These are phyloP conservation scores for Macrocystidia cucumis DNA, from an alignment of 1,284 basidiomycete genomes.

Conservation along the genomic window DNA sequence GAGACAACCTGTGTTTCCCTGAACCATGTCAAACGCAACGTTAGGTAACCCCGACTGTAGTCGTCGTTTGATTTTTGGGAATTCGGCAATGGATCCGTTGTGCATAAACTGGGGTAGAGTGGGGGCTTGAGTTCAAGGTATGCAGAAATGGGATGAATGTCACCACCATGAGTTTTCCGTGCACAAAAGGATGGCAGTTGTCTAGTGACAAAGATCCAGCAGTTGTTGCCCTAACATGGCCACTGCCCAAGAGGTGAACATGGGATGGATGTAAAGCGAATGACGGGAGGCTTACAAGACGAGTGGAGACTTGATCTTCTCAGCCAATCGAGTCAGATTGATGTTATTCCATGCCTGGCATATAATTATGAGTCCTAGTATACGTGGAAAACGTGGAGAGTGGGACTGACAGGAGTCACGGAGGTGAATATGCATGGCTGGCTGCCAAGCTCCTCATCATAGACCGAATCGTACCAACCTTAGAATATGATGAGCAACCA, in stretches of 20 bases:
- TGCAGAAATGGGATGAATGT: slow-evolving; percentile 2
- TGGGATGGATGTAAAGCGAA: slow-evolving; percentile 2
- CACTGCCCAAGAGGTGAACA: slow-evolving; percentile 35
- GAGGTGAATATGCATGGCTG: slow-evolving; percentile 96
- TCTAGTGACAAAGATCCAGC: slow-evolving; percentile 83
- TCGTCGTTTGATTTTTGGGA: slow-evolving; percentile 72
- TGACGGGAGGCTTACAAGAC: slow-evolving; percentile 63
- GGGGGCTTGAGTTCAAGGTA: slow-evolving; percentile 5
- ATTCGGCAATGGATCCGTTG: slow-evolving; percentile 85
- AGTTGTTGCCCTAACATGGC: slow-evolving; percentile 86
- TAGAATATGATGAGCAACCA: slow-evolving; percentile 1
- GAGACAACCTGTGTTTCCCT: slow-evolving; percentile 82
- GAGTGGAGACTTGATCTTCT: slow-evolving; percentile 91
- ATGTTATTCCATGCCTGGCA: slow-evolving; percentile 95
- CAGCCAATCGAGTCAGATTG: slow-evolving; percentile 83
- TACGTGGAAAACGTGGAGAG: slow-evolving; percentile 2
- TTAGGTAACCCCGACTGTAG: slow-evolving; percentile 74
- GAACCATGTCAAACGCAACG: slow-evolving; percentile 77
- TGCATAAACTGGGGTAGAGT: slow-evolving; percentile 96
- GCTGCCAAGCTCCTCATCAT: slow-evolving; percentile 74
- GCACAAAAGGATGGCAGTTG: slow-evolving; percentile 90
- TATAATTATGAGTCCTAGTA: too few species aligned
- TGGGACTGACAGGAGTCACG: slow-evolving; percentile 72
- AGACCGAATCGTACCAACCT: slow-evolving; percentile 83
- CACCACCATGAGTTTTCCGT: slow-evolving; percentile 83